Conservation (phyloP, 192 early-diverging fungal species). For the Spizellomyces sp. region DNA sequence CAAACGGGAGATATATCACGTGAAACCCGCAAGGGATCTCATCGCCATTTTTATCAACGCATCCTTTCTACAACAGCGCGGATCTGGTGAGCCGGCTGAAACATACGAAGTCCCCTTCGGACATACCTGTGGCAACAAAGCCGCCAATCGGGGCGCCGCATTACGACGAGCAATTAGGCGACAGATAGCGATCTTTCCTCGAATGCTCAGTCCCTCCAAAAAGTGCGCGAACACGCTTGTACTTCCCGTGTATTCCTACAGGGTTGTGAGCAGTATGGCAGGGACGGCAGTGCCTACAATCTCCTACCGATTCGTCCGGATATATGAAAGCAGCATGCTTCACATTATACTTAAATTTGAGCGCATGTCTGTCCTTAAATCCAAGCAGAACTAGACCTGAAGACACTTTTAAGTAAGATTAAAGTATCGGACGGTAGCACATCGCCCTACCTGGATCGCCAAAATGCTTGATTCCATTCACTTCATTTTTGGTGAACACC, state of each 20-base stretch:
- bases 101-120: background rate
- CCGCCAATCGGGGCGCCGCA: conserved; percentile 59
- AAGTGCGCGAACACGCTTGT: conserved; percentile 69
- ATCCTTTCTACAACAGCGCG: background rate
- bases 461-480: conserved; percentile 60
- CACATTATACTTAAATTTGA: conserved; percentile 65
- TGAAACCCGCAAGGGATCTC: conserved; percentile 67
- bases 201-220: conserved; percentile 56
- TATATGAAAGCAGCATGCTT: conserved; percentile 69
- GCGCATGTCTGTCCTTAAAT: conserved; percentile 58
- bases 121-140: conserved; percentile 69
- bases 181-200: conserved; percentile 70
- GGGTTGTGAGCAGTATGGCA: background rate
- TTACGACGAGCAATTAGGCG: conserved; percentile 58
- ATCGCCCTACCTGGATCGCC: conserved; percentile 59
- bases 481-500: conserved; percentile 74
- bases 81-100: background rate
- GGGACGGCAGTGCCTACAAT: background rate
- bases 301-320: conserved; percentile 72
- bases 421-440: background rate
- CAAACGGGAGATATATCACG: conserved; percentile 69
- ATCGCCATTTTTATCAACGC: conserved; percentile 44
- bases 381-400: conserved; percentile 69
- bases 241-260: conserved; percentile 67
- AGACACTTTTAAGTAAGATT: background rate